phyloP scores from a whole-genome alignment of 2,329 filamentous ascomycete genomes.

The Pseudogymnoascus sp. region DNA sequence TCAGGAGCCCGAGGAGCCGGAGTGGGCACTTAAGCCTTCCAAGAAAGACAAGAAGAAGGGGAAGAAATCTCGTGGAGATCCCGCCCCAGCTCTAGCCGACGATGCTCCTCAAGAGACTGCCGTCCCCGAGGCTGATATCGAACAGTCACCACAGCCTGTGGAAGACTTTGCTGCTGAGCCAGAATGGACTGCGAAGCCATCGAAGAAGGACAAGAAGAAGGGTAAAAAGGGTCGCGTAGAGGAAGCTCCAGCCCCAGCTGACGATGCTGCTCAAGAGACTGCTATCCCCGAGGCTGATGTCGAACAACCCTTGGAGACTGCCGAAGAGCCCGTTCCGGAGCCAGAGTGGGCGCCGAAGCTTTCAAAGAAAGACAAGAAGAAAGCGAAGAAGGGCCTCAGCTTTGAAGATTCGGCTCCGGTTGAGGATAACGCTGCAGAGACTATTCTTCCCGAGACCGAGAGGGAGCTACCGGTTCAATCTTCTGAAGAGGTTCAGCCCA shows the following conservation, averaged over 20 bases:
- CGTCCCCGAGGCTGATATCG: not conserved
- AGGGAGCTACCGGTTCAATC: not conserved
- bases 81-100: not conserved
- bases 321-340: not conserved
- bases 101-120: not conserved
- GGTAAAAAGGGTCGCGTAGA: conserved; percentile 18
- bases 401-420: not conserved
- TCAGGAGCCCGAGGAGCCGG: conserved; percentile 18
- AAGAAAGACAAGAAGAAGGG: conserved; percentile 12
- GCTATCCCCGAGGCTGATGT: not conserved
- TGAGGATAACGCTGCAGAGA: not conserved
- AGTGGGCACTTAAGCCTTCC: not conserved
- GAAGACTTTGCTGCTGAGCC: not conserved
- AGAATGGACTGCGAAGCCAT: conserved; percentile 9
- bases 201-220: conserved; percentile 36
- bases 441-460: not conserved
- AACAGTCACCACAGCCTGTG: not conserved
- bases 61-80: not conserved
- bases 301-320: not conserved
- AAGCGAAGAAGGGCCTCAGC: conserved; percentile 18
- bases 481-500: not conserved
- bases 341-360: not conserved
- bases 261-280: not conserved
- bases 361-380: conserved; percentile 29
- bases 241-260: not conserved